These are phyloP conservation scores for Leishmania arabica DNA, from an alignment of 208 protist species.

Conservation along the genomic window DNA sequence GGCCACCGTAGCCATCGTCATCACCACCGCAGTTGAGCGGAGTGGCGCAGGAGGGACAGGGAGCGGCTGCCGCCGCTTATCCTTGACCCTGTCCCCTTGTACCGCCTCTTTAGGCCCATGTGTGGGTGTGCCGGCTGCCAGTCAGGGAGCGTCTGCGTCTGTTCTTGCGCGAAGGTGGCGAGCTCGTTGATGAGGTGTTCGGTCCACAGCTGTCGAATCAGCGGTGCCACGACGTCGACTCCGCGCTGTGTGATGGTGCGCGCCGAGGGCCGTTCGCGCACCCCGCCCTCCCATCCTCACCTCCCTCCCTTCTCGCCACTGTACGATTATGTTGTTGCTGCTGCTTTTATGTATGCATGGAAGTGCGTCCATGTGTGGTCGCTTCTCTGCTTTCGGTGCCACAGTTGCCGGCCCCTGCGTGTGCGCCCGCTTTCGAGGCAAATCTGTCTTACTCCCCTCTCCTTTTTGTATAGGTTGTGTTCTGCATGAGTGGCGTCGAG, in stretches of 20 bases:
- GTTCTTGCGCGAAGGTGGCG: not conserved
- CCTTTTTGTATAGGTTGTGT: not conserved
- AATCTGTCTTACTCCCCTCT: not conserved
- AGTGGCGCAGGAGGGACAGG: not conserved
- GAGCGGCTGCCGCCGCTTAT: not conserved
- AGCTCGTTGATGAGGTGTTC: not conserved
- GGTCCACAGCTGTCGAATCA: not conserved
- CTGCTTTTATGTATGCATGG: not conserved
- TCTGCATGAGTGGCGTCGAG: not conserved
- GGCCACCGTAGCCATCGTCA: constrained; percentile 7
- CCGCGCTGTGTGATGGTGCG: not conserved
- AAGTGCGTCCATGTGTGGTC: not conserved
- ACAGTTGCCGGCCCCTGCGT: not conserved
- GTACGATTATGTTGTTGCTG: not conserved
- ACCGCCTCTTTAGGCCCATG: too few relatives aligned
- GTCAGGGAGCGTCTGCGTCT: not conserved
- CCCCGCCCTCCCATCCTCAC: not conserved
- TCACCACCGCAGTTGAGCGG: constrained; percentile 4
- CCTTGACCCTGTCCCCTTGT: not conserved
- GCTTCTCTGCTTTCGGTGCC: not conserved
- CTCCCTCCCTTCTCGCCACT: not conserved
- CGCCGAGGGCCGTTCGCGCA: not conserved
- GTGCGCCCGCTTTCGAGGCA: not conserved
- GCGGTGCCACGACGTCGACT: not conserved
- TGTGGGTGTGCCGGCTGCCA: not conserved